These are phyloP conservation scores for Arthrinium puccinioides DNA, from an alignment of 2,329 filamentous ascomycete genomes.

Conservation along the genomic window DNA sequence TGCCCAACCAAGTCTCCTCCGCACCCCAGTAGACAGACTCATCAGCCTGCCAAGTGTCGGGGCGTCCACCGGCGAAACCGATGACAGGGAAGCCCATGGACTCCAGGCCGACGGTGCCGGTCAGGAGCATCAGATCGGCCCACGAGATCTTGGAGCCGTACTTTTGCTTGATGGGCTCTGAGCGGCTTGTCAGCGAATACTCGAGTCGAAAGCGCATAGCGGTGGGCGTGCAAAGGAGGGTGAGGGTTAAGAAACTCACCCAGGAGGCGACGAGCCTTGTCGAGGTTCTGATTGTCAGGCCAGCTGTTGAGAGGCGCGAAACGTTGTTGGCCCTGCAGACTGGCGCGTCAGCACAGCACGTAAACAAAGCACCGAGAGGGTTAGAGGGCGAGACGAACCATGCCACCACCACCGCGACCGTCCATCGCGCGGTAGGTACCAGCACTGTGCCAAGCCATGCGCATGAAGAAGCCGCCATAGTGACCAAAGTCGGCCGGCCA, in stretches of 20 bases:
- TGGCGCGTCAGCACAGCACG: conserved; percentile 1
- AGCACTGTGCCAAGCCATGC: conserved; percentile 75
- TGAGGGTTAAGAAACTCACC: conserved; percentile 28
- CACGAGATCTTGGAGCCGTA: conserved; percentile 78
- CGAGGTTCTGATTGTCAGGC: conserved; percentile 71
- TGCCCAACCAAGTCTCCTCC: conserved; percentile 68
- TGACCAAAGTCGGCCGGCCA: conserved; percentile 79
- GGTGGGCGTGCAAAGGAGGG: background rate
- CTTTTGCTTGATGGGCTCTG: conserved; percentile 70
- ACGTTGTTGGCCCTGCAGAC: conserved; percentile 61
- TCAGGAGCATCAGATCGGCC: conserved; percentile 65
- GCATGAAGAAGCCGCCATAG: conserved; percentile 74
- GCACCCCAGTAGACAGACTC: conserved; percentile 72
- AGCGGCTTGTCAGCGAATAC: background rate
- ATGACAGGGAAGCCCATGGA: conserved; percentile 69
- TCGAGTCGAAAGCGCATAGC: background rate
- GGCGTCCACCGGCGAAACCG: conserved; percentile 66
- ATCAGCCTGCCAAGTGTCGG: conserved; percentile 69
- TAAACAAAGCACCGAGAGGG: background rate
- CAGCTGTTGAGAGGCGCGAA: conserved; percentile 77
- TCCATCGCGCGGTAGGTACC: conserved; percentile 72
- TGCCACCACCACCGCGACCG: conserved; percentile 66
- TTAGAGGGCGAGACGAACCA: conserved; percentile 1
- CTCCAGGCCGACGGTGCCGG: conserved; percentile 71
- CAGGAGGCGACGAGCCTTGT: conserved; percentile 73